Conservation (phyloP, 495 filamentous ascomycete genomes). For the Aspergillus sparsus region DNA sequence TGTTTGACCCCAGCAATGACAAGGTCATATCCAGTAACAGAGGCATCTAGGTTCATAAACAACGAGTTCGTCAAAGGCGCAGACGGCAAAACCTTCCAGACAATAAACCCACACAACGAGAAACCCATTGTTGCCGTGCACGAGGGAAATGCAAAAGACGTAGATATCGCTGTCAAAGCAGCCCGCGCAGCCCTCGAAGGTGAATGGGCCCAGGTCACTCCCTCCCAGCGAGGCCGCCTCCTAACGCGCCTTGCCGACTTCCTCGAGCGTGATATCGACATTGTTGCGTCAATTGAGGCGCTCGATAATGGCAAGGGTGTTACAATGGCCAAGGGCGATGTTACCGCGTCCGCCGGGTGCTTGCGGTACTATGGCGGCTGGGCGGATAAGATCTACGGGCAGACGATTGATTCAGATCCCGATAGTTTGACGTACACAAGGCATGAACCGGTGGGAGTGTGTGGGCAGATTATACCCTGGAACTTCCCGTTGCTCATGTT, state of each 20-base stretch:
- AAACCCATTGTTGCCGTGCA: constrained; percentile 72
- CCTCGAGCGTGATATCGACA: constrained; percentile 75
- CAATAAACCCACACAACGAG: constrained; percentile 68
- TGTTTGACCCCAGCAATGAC: constrained; percentile 23
- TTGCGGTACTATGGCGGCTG: constrained; percentile 96
- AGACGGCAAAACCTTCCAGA: constrained; percentile 80
- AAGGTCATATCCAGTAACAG: background rate
- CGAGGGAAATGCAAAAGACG: constrained; percentile 90
- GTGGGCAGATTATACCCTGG: constrained; percentile 96
- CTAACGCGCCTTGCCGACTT: constrained; percentile 84
- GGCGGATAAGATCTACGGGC: constrained; percentile 98
- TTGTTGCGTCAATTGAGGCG: constrained; percentile 80
- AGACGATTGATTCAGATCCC: constrained; percentile 82
- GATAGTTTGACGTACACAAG: constrained; percentile 89
- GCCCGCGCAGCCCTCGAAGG: constrained; percentile 89
- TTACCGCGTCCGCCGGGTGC: constrained; percentile 64
- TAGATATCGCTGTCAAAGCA: constrained; percentile 80
- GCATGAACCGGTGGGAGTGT: constrained; percentile 91
- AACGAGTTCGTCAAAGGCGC: constrained; percentile 88
- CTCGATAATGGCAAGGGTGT: constrained; percentile 96
- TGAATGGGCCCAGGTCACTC: constrained; percentile 70
- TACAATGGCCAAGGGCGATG: constrained; percentile 76
- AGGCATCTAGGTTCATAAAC: constrained; percentile 84
- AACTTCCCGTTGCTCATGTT: constrained; percentile 99
- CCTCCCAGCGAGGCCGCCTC: constrained; percentile 71